Evolutionary conservation across 352 stramenopile genomes (phyloP).

Genomic region (Globisporangium yorkense): DNA sequence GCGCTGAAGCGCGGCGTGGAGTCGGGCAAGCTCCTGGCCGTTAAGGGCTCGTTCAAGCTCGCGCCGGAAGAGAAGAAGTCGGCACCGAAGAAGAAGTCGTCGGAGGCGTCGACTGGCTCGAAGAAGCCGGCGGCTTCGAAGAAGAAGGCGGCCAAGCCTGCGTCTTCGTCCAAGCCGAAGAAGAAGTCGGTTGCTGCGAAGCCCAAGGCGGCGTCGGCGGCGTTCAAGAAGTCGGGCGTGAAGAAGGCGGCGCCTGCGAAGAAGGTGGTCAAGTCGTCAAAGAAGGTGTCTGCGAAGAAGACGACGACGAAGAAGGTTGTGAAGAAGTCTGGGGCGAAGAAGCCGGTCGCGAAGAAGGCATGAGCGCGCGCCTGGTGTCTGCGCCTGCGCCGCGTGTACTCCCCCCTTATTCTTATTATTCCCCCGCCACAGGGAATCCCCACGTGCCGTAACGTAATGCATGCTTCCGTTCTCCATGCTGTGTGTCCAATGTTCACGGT

Average conservation of each 20-base stretch:
- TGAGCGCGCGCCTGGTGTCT: slow-evolving; percentile 1
- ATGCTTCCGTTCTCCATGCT: not conserved
- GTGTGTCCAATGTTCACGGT: too few species aligned
- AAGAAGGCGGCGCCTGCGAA: slow-evolving; percentile 68
- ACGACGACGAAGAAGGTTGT: slow-evolving; percentile 14
- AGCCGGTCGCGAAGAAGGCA: slow-evolving; percentile 18
- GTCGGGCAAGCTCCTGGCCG: slow-evolving; percentile 84
- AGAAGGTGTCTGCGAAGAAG: slow-evolving; percentile 22
- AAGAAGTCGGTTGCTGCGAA: slow-evolving; percentile 61
- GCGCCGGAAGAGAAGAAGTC: slow-evolving; percentile 89
- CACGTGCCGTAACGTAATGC: slow-evolving; percentile 18
- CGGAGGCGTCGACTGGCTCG: slow-evolving; percentile 17
- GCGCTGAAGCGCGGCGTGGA: slow-evolving; percentile 89
- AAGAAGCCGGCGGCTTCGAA: slow-evolving; percentile 20
- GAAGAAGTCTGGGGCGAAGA: slow-evolving; percentile 11
- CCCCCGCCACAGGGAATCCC: slow-evolving; percentile 20
- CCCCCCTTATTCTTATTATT: slow-evolving; percentile 61
- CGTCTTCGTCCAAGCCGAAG: slow-evolving; percentile 32
- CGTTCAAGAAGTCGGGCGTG: slow-evolving; percentile 41
- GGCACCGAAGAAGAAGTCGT: slow-evolving; percentile 16
- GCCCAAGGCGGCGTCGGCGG: slow-evolving; percentile 25
- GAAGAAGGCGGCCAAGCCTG: slow-evolving; percentile 38
- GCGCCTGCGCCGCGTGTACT: slow-evolving; percentile 1
- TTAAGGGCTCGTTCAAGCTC: slow-evolving; percentile 95
- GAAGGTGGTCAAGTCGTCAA: slow-evolving; percentile 21